Evolutionary conservation across 208 protist species (phyloP), one percentile per base, ranked within the genome.

Genomic region (Crithidia expoeki): DNA sequence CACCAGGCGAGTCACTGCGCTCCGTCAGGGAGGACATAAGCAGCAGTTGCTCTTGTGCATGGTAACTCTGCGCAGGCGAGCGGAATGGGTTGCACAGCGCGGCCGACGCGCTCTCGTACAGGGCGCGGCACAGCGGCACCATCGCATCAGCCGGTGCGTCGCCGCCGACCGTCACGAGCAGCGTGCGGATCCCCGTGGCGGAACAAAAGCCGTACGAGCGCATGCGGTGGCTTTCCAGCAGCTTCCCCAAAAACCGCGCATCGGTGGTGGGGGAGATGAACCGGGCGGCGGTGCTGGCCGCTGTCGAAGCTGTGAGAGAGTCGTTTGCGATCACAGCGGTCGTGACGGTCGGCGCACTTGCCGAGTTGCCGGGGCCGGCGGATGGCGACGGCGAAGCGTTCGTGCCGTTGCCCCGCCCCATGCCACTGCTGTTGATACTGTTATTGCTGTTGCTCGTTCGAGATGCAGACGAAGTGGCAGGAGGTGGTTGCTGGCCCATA

Each of bases 71-170:
- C 27, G 51, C 27, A 12, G 81, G 76, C 17, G 81, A 81, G 42
- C 75, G 80, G 61, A 96, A 93, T 12, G 91, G 91, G 57, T 94
- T 94, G 75, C 91, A 94, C 52, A 96, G 55, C 1, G 82, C 80
- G 0, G 74, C 73, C 2, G 86, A 91, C 19, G 88, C 83, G 32
- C 66, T 79, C 72, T 96, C 91, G 75, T 94, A 94, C 1, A 92
- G 68, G 23, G 86, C 58, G 16, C 91, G 84, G 73, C 88, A 93
- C 6, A 96, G 66, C n/a, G 91, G 91, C 72, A 93, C 63, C 59
- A 96, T 82, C 50, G 91, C 91, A 65, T 96, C 91, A 4, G 79
- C 50, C 7, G 87, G 85, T 5, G 84, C 82, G 25, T 81, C 73
- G 50, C 62, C 49, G 21, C 91, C 88, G 12, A 94, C 83, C 51